Evolutionary conservation across 768 basidiomycete species (phyloP), one percentile per base, ranked within the genome.

Genomic region (Russula dissimulans): DNA sequence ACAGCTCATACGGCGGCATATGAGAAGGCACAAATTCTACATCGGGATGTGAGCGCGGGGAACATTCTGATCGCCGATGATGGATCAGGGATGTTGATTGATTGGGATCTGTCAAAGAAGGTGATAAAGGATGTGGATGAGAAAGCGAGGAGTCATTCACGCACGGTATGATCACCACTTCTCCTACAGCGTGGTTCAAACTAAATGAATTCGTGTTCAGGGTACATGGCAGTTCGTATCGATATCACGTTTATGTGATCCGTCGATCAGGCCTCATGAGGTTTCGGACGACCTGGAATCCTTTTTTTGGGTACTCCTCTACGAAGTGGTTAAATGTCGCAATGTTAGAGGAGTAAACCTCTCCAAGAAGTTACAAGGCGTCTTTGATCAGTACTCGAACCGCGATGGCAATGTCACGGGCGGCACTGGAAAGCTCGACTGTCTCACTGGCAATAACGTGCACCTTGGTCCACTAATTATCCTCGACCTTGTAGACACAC

Each of bases 181-280:
- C 5, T 34, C 17, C 18, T 56, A 6, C 7, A 34, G 14, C 5
- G 29, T 7, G 5, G n/a, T 15, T 4, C 5, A 12, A 34, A 15
- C 6, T 34, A 8, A 31, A 7, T 29, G 11, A 36, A 39, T 46
- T 22, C 32, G 6, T 5, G 15, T 18, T 15, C 39, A 66, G 65
- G 62, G 65, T 1, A 66, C 65, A 18, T 64, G 62, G 65, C 65
- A 64, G 52, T 66, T 52, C 56, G 56, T 59, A 57, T 58, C 60
- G 0, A 62, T 59, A 8, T 41, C 22, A 0, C 53, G 55, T 10
- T 48, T 64, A 8, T 0, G 14, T 3, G 31, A 49, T 4, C 57
- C 57, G 22, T 44, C 22, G 3, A 51, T 10, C 10, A 49, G 57
- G 29, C 26, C 42, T 3, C 49, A 59, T 17, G 49, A 57, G 32